A percentile compares a stretch with the other conserved stretches of the same genome.
Evolutionary conservation across 1,139 yeast species (phyloP).

Genomic region (Lodderomyces elongisporus): DNA sequence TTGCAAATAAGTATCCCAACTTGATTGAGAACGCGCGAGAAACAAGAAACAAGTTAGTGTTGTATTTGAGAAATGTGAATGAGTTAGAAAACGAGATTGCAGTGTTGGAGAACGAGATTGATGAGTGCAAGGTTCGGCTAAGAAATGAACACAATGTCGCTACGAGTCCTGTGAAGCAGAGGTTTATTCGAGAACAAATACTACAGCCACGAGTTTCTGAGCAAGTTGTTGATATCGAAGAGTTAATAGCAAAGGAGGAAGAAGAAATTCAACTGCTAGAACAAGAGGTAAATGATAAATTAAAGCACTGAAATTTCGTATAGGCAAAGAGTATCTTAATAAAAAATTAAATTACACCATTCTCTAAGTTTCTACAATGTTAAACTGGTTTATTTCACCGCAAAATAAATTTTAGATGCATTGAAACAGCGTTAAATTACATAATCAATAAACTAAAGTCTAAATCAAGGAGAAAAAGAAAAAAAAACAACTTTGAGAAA

Average conservation of each 20-base stretch:
- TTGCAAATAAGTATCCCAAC: conserved; percentile 27
- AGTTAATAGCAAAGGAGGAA: conserved; percentile 30
- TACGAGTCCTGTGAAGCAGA: conserved; percentile 1
- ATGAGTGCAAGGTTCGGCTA: conserved; percentile 5
- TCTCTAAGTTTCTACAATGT: no score
- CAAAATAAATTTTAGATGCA: no score
- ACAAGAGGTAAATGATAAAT: conserved; percentile 18
- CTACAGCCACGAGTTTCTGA: no score
- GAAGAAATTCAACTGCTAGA: conserved; percentile 30
- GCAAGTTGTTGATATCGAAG: conserved; percentile 23
- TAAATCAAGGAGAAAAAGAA: no score
- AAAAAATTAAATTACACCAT: no score
- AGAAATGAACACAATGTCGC: neutral
- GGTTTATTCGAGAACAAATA: no score
- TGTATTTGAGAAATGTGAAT: conserved; percentile 20
- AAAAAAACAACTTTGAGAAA: no score
- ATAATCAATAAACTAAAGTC: no score
- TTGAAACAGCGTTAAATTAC: no score
- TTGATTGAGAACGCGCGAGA: conserved; percentile 22
- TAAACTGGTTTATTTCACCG: no score
- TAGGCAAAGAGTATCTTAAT: no score
- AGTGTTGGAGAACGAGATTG: conserved; percentile 23
- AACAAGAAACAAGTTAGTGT: conserved; percentile 18
- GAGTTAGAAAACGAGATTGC: conserved; percentile 22
- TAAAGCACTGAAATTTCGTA: no score